Conservation (phyloP, 805 yeast genomes). For the Myxozyma lipomycoides region DNA sequence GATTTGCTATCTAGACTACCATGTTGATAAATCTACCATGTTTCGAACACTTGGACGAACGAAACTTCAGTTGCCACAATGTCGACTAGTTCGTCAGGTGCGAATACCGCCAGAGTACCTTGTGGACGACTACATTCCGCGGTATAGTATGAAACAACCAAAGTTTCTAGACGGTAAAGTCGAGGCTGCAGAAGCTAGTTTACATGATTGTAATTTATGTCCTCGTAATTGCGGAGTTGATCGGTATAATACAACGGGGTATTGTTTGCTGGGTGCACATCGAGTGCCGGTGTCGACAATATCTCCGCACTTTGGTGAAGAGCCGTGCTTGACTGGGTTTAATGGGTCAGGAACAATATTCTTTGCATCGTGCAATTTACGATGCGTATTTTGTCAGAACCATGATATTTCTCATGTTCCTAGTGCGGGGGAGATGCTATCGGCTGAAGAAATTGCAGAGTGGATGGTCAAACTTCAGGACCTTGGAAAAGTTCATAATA, state of each 20-base stretch:
- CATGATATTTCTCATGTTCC: constrained; percentile 27
- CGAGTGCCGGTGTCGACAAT: constrained; percentile 24
- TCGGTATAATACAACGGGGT: constrained; percentile 25
- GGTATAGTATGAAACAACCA: constrained; percentile 11
- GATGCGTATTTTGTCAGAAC: constrained; percentile 30
- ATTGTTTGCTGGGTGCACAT: constrained; percentile 26
- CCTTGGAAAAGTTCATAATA: constrained; percentile 26
- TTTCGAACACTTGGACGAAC: no score
- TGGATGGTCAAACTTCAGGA: constrained; percentile 30
- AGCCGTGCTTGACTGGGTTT: constrained; percentile 25
- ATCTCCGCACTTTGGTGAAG: constrained; percentile 30
- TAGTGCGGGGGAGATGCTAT: constrained; percentile 28
- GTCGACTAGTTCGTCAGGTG: no score
- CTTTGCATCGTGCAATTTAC: constrained; percentile 29
- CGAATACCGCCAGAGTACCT: constrained; percentile 28
- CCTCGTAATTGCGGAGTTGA: constrained; percentile 28
- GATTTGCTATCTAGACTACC: no score
- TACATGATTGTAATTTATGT: constrained; percentile 25
- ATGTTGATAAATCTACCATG: no score
- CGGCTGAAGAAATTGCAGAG: constrained; percentile 25
- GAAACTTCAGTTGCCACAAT: no score
- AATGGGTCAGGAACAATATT: constrained; percentile 30
- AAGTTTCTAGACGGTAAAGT: constrained; percentile 10
- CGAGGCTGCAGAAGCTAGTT: constrained; percentile 13
- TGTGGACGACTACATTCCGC: constrained; percentile 26